Evolutionary conservation across 2,329 filamentous ascomycete species (phyloP).

Genomic region (Talaromyces sp.): DNA sequence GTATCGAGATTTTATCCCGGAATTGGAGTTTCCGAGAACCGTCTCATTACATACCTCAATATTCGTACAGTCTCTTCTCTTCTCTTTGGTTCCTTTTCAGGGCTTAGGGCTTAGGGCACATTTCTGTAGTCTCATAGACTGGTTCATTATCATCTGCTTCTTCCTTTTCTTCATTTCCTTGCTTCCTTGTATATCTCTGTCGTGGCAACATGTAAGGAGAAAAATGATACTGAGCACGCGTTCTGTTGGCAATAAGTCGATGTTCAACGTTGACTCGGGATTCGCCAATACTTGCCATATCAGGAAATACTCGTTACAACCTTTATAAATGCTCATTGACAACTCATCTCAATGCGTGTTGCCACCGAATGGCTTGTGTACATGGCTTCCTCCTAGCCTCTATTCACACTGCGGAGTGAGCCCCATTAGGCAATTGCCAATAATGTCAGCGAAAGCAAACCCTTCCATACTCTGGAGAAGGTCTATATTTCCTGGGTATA

Average conservation of each 20-base stretch:
- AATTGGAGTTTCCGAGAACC: background rate
- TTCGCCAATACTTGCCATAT: background rate
- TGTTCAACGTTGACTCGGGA: background rate
- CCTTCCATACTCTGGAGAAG: background rate
- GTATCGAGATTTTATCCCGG: background rate
- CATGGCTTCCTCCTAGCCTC: background rate
- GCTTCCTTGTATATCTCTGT: background rate
- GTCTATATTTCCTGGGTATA: background rate
- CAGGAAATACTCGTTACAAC: background rate
- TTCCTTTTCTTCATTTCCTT: background rate
- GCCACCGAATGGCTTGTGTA: background rate
- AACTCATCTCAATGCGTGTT: background rate
- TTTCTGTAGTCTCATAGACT: background rate
- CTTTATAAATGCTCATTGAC: background rate
- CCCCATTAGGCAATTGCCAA: background rate
- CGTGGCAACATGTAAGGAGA: background rate
- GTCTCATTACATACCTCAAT: background rate
- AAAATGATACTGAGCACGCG: background rate
- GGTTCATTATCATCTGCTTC: background rate
- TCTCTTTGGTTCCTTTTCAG: background rate
- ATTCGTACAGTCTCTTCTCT: background rate
- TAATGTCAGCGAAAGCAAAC: background rate
- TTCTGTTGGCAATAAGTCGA: background rate
- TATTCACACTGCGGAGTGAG: background rate
- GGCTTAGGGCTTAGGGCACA: conserved; percentile 5